Conservation (phyloP, 345 rosid genomes). For the Bretschneidera sinensis region DNA sequence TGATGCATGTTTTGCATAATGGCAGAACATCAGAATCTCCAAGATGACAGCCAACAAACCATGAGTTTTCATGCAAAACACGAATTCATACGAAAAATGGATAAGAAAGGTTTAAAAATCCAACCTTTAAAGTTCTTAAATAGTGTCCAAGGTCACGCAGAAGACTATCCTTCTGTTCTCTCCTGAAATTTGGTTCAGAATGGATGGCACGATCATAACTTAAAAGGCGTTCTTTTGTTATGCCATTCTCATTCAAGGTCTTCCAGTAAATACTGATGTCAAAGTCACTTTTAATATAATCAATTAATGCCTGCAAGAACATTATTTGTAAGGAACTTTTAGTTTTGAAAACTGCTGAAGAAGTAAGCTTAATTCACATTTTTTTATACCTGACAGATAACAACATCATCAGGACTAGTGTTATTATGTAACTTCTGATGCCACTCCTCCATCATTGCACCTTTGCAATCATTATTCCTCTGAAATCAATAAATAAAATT, state of each 20-base stretch:
- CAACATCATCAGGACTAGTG: constrained; percentile 98
- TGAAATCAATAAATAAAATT: constrained; percentile 25
- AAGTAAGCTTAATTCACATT: constrained; percentile 16
- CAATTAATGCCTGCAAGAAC: constrained; percentile 78
- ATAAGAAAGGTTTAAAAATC: constrained; percentile 12
- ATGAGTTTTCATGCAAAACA: too few species aligned
- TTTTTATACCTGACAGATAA: constrained; percentile 85
- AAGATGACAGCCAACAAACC: too few species aligned
- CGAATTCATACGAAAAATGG: neutral
- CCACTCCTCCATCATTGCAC: constrained; percentile 99
- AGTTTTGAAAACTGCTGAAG: neutral
- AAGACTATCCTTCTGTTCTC: constrained; percentile 81
- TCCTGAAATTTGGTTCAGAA: constrained; percentile 75
- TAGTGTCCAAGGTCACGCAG: constrained; percentile 89
- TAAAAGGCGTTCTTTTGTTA: constrained; percentile 84
- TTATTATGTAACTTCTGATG: constrained; percentile 98
- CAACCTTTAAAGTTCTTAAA: constrained; percentile 94
- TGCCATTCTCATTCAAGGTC: constrained; percentile 91
- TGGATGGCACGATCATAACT: constrained; percentile 97
- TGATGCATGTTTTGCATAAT: neutral
- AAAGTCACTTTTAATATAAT: constrained; percentile 65
- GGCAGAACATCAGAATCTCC: constrained; percentile 3
- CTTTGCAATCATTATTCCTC: constrained; percentile 95
- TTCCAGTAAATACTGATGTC: constrained; percentile 91
- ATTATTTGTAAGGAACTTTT: constrained; percentile 11